phyloP scores from a whole-genome alignment of 2,329 filamentous ascomycete species.

The Fusarium sp. region DNA sequence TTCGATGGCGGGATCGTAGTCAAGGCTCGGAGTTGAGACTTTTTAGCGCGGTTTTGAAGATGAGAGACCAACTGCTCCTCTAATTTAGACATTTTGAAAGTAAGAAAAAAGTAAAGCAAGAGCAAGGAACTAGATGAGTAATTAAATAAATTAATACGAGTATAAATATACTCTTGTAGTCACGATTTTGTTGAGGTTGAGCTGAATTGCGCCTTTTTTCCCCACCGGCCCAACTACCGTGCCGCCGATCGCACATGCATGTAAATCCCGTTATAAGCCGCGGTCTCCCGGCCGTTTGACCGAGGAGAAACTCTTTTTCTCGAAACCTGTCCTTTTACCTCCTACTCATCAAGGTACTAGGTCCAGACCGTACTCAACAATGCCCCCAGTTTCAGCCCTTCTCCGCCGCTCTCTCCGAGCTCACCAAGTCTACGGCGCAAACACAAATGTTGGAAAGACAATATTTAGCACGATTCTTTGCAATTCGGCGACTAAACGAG shows the following conservation, averaged over 20 bases:
- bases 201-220: neutral
- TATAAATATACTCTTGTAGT: neutral
- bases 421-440: constrained; percentile 84
- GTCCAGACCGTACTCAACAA: too few relatives aligned
- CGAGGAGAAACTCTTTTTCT: neutral
- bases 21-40: constrained; percentile 57
- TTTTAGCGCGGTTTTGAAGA: constrained; percentile 47
- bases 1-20: constrained; percentile 72
- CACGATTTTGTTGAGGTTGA: constrained; percentile 1
- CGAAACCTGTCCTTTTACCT: too few relatives aligned
- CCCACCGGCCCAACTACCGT: neutral
- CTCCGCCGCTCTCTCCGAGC: constrained; percentile 76
- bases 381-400: constrained; percentile 65
- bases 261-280: constrained; percentile 23
- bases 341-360: too few relatives aligned
- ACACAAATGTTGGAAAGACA: constrained; percentile 88
- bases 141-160: too few relatives aligned
- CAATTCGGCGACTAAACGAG: constrained; percentile 64
- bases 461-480: constrained; percentile 80
- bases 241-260: neutral
- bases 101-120: too few relatives aligned
- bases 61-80: constrained; percentile 46
- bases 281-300: neutral
- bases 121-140: too few relatives aligned
- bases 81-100: constrained; percentile 30